Evolutionary conservation across 1,284 basidiomycete genomes (phyloP), one percentile per base, ranked within the genome.

Genomic region (Lentinula novae-zelandiae): DNA sequence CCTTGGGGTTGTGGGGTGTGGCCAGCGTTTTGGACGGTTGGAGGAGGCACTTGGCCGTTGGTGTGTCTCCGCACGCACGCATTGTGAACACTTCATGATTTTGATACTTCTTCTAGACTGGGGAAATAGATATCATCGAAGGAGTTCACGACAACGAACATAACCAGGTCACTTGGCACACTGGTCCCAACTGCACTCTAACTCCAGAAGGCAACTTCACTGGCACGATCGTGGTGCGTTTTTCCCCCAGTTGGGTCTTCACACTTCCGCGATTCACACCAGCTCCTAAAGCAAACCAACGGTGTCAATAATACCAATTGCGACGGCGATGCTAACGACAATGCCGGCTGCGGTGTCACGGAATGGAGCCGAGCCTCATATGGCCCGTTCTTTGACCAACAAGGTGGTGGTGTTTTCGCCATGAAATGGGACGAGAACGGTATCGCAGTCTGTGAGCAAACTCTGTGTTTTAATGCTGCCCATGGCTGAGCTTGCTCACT

Each of bases 71-170:
- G 31, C 22, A 54, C 46, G 31, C 22, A 54, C 38, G 13, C 62
- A 34, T 31, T 33, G 13, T 7, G 40, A 42, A 42, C 13, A 2
- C 17, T 38, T 55, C 48, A 55, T 44, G 46, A 40, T 59, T 3
- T 27, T 27, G 27, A 27, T 27, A 27, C 27, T 20, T 36, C 13
- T 15, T 44, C 22, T 63, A 89, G 85, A 75, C 76, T 5, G 90
- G 90, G 5, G 90, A 93, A 74, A 90, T 93, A 42, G 91, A 93
- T 72, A 87, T 93, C 57, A 80, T 92, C 20, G 89, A 92, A 74
- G 87, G 89, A 7, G 88, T 91, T 4, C 87, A 91, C 67, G 85
- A 87, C 63, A 89, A 89, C 67, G 76, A 85, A 67, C 85, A 89
- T 66, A 92, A 92, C 67, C 89, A 91, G 71, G 82, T 90, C 49